Evolutionary conservation across 2,329 filamentous ascomycete species (phyloP), one percentile per base, ranked within the genome.

Genomic region (Hymenoscyphus infarciens): DNA sequence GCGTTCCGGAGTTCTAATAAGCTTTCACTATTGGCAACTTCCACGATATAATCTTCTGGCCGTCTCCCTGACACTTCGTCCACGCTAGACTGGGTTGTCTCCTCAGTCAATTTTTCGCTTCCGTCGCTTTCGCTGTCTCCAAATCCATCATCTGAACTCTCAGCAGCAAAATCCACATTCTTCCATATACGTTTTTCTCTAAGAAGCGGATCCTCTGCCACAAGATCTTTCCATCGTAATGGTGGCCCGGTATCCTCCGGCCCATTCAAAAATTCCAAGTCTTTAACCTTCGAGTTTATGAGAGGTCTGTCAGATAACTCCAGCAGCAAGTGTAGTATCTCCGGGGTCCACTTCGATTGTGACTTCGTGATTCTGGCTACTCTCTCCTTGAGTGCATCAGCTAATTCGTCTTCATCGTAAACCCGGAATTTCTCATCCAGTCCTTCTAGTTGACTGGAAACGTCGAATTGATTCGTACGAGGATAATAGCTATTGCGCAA

Each of bases 351-450:
- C 75, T 86, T 87, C 53, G 81, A 81, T 39, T 76, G 79, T 58
- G 64, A 72, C 62, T 76, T 72, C 11, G 82, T 77, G 22, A 97
- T 76, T 64, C 87, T 83, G 45, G 82, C 77, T 15, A 92, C 75
- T 39, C 89, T 82, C 53, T 74, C 72, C 45, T 80, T 77, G 39
- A 92, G 77, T 5, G 86, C 87, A 73, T 93, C 87, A 13, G 92
- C 91, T 29, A 97, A 78, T 45, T 85, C 86, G 70, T 97, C 93
- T 65, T 90, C 86, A 71, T 90, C 88, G 56, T 91, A 82, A 60
- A 98, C 82, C 35, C 87, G 84, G 70, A 97, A 95, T 69, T 94
- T 92, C 77, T 98, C 95, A 68, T 93, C 88, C 2, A 97, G 80
- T 0, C 90, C 90, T 57, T 85, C 80, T 1, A 94, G 79, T 39